phyloP scores from a whole-genome alignment of 1,139 yeast genomes.

The Yueomyces sp. region DNA sequence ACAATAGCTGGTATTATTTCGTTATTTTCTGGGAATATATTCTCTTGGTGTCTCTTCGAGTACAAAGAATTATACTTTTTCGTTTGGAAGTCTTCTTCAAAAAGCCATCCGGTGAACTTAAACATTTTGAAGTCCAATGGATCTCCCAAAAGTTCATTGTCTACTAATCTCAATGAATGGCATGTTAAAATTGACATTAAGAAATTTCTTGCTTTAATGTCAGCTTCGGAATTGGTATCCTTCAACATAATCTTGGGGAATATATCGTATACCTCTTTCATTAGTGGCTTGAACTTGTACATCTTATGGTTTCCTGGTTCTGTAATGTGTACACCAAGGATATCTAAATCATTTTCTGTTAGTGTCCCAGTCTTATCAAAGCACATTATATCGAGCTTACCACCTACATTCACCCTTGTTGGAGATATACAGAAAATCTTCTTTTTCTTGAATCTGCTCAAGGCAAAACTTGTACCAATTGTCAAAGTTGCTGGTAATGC shows the following conservation, averaged over 20 bases:
- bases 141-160: conserved; percentile 76
- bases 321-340: conserved; percentile 62
- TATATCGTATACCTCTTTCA: conserved; percentile 25
- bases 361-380: conserved; percentile 96
- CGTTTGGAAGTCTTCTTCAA: conserved; percentile 48
- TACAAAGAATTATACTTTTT: conserved; percentile 24
- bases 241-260: conserved; percentile 18
- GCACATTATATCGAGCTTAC: conserved; percentile 78
- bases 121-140: conserved; percentile 92
- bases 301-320: conserved; percentile 38
- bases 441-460: conserved; percentile 55
- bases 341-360: conserved; percentile 93
- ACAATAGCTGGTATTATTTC: conserved; percentile 37
- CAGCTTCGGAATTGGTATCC: conserved; percentile 19
- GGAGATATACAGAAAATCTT: conserved; percentile 86
- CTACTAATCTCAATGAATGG: conserved; percentile 73
- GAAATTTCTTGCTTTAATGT: conserved; percentile 19
- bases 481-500: conserved; percentile 96
- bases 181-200: conserved; percentile 61
- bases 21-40: conserved; percentile 29
- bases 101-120: conserved; percentile 68
- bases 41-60: conserved; percentile 25
- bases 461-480: conserved; percentile 89
- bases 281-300: conserved; percentile 38
- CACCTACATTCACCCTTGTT: conserved; percentile 86